Evolutionary conservation across 805 yeast genomes (phyloP), one percentile per base, ranked within the genome.

Genomic region (Wickerhamomyces pijperi): DNA sequence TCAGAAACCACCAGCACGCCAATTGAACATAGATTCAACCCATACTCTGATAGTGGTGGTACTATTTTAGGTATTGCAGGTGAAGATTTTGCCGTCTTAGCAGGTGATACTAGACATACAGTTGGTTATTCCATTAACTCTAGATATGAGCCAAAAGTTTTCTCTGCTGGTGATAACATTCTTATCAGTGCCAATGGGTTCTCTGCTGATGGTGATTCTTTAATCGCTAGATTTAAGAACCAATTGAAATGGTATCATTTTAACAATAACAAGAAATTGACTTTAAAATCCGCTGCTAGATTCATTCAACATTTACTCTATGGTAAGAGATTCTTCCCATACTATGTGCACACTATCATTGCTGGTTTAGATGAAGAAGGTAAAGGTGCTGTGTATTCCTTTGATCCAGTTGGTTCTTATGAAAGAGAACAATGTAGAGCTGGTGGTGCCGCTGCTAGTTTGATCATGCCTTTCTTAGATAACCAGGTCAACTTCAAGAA

Each of bases 41-140:
- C 97, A 31, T 87, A 87, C 66, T 67, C 90, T 23, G 95, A 88
- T 61, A 86, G 88, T 53, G 98, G 98, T 52, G 98, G 98, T 54
- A 90, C 97, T 7, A 88, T 90, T 40, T 66, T 92, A 49, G 98
- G 97, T 39, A 92, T 92, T 61, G 97, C 98, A 2, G 98, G 98
- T 37, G 84, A 86, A 59, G 97, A 92, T 61, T 92, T 87, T 55
- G 96, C 95, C 16, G 92, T 92, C 28, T 69, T 92, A 44, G 98
- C 98, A 1, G 97, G 97, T 35, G 98, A 92, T 60, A 92, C 98
- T n/a, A 81, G 98, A 68, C 94, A 83, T 55, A 85, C 95, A 5
- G 79, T 82, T 16, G 98, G 97, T 18, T 92, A 87, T 64, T 78
- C 84, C 46, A 92, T 92, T 60, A 87, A 92, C 59, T 79, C 97